phyloP scores from a whole-genome alignment of 768 basidiomycete species.

The Calocera cornea region DNA sequence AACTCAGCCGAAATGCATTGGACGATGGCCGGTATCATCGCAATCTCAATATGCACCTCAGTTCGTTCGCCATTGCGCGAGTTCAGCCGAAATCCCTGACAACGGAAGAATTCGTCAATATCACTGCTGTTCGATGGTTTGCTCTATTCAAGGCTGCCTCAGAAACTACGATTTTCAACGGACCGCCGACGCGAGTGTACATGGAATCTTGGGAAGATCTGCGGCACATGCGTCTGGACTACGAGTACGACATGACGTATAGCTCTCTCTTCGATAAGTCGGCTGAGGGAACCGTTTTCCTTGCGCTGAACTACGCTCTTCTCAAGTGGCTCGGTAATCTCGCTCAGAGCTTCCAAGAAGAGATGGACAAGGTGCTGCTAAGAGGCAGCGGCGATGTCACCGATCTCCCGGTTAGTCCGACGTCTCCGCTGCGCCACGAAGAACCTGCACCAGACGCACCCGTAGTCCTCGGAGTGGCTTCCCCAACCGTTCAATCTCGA shows the following conservation, averaged over 20 bases:
- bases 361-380: slow-evolving; percentile 40
- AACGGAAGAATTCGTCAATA: slow-evolving; percentile 25
- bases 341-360: slow-evolving; percentile 58
- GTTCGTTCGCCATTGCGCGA: slow-evolving; percentile 63
- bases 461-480: slow-evolving; percentile 9
- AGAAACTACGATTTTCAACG: slow-evolving; percentile 62
- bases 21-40: slow-evolving; percentile 36
- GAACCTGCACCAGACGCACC: slow-evolving; percentile 8
- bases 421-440: slow-evolving; percentile 10
- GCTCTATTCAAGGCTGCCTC: slow-evolving; percentile 44
- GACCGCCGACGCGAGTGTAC: slow-evolving; percentile 69
- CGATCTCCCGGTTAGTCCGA: neutral
- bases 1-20: slow-evolving; percentile 45
- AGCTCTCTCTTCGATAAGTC: slow-evolving; percentile 20
- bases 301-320: slow-evolving; percentile 67
- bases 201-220: slow-evolving; percentile 58
- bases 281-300: slow-evolving; percentile 59
- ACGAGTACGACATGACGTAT: slow-evolving; percentile 15
- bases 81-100: slow-evolving; percentile 35
- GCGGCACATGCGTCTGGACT: slow-evolving; percentile 27
- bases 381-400: slow-evolving; percentile 11
- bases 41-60: slow-evolving; percentile 52
- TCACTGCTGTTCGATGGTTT: slow-evolving; percentile 46
- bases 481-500: neutral
- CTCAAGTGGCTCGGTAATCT: slow-evolving; percentile 72